Conservation (phyloP, 805 yeast species). For the Ogataea nakhonphanomensis region DNA sequence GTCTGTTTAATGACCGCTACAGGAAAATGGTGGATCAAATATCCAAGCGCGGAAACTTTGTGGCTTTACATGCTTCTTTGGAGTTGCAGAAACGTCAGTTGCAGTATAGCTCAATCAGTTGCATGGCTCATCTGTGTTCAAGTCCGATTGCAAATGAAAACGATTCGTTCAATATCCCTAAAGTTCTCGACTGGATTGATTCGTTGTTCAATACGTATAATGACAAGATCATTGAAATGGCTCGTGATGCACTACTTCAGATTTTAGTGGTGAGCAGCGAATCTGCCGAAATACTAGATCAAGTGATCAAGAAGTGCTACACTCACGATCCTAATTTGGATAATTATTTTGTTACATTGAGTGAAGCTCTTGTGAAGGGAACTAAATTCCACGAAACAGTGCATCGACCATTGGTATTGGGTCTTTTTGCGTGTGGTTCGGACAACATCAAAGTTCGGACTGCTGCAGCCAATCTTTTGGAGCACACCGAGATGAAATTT, state of each 20-base stretch:
- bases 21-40: slow-evolving; percentile 46
- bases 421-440: slow-evolving; percentile 76
- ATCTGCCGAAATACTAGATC: slow-evolving; percentile 48
- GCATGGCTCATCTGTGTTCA: slow-evolving; percentile 79
- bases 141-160: slow-evolving; percentile 57
- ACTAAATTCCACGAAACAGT: slow-evolving; percentile 49
- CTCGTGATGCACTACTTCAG: slow-evolving; percentile 67
- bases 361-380: slow-evolving; percentile 55
- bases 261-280: slow-evolving; percentile 59
- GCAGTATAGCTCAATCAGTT: slow-evolving; percentile 68
- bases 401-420: slow-evolving; percentile 68
- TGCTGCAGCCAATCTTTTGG: slow-evolving; percentile 69
- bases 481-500: slow-evolving; percentile 57
- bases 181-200: slow-evolving; percentile 77
- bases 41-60: slow-evolving; percentile 35
- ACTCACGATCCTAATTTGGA: slow-evolving; percentile 53
- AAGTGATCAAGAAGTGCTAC: slow-evolving; percentile 72
- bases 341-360: slow-evolving; percentile 68
- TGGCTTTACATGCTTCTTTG: slow-evolving; percentile 65
- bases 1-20: slow-evolving; percentile 65
- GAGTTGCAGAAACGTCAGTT: slow-evolving; percentile 74
- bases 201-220: slow-evolving; percentile 59
- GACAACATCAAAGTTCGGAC: slow-evolving; percentile 64
- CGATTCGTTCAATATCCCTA: slow-evolving; percentile 66
- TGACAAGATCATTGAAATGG: slow-evolving; percentile 57